These are phyloP conservation scores for Phialocephala subalpina DNA, from an alignment of 2,329 filamentous ascomycete genomes.

Conservation along the genomic window DNA sequence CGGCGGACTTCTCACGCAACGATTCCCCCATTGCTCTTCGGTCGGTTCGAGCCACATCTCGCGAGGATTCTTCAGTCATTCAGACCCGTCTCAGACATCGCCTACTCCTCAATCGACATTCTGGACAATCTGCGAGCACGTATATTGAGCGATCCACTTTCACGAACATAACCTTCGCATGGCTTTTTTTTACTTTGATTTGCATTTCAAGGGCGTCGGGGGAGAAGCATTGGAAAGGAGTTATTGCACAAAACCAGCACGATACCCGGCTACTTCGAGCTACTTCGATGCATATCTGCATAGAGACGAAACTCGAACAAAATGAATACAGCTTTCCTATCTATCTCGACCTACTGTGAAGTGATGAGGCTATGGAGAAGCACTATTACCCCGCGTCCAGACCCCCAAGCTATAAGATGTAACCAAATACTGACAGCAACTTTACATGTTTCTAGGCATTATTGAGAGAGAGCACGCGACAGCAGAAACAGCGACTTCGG, in stretches of 20 bases:
- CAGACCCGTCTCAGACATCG: neutral
- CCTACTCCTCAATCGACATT: neutral
- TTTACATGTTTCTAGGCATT: neutral
- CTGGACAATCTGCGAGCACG: neutral
- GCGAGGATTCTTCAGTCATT: neutral
- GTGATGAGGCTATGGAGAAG: neutral
- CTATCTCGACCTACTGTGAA: neutral
- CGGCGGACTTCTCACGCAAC: neutral
- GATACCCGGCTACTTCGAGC: neutral
- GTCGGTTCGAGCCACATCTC: neutral
- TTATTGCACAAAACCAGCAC: neutral
- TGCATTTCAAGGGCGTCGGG: neutral
- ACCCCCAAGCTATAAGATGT: neutral
- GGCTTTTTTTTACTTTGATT: neutral
- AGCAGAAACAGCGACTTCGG: slow-evolving; percentile 5
- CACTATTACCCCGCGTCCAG: neutral
- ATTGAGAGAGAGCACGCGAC: neutral
- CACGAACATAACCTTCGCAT: neutral
- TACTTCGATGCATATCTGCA: neutral
- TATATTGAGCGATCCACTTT: neutral
- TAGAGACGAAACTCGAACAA: neutral
- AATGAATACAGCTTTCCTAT: neutral
- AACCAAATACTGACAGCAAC: neutral
- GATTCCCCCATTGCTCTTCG: neutral
- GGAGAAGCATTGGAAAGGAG: slow-evolving; percentile 1